Evolutionary conservation across 192 early-diverging fungal species (phyloP).

Genomic region (Podila horticola): DNA sequence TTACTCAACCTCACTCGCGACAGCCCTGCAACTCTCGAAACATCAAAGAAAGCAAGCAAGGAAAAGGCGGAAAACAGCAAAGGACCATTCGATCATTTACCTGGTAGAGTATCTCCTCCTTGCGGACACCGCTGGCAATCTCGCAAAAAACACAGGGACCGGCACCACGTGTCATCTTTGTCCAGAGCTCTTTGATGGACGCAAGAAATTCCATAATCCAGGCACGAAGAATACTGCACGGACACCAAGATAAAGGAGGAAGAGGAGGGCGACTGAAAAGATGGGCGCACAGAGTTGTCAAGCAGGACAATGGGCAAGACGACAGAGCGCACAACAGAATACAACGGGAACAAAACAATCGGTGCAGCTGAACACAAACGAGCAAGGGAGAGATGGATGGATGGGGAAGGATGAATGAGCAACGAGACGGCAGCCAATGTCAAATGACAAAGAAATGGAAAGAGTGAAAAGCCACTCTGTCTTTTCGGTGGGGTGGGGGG

Average conservation of each 20-base stretch:
- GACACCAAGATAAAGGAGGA: neutral
- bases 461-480: too few relatives aligned
- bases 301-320: too few relatives aligned
- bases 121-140: neutral
- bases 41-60: too few relatives aligned
- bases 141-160: neutral
- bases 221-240: neutral
- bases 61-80: neutral
- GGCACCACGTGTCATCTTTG: neutral
- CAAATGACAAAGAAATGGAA: too few relatives aligned
- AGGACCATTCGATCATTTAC: neutral
- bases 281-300: too few relatives aligned
- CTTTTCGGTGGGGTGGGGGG: too few relatives aligned
- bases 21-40: neutral
- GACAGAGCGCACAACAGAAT: too few relatives aligned
- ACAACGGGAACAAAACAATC: too few relatives aligned
- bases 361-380: too few relatives aligned
- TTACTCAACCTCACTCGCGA: neutral
- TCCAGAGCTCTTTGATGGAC: neutral
- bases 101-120: slow-evolving; percentile 5
- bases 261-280: too few relatives aligned
- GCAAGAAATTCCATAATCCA: neutral
- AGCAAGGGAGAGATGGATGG: neutral
- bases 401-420: too few relatives aligned
- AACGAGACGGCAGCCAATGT: too few relatives aligned